Evolutionary conservation across 108 stramenopile species (phyloP), one percentile per base, ranked within the genome.

Genomic region (Nannochloropsis granulata): DNA sequence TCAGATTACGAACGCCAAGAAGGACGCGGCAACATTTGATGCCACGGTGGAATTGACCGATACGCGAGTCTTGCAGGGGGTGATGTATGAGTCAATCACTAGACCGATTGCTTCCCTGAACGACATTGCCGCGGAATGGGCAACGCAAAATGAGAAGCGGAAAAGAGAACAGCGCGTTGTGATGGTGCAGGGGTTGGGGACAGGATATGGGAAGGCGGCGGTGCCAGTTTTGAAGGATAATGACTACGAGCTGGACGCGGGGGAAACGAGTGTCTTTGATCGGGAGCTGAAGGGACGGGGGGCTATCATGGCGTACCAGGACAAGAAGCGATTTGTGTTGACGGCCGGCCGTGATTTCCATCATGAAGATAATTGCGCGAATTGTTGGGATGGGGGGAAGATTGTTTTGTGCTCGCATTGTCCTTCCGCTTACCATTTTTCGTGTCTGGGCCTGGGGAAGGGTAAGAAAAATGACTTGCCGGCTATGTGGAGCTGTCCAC

Each of bases 351-450:
- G 84, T 10, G 84, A 86, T 26, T 86, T 23, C 44, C 19, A 83
- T 9, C 23, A 86, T 42, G 78, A 86, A 25, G 86, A 86, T 79
- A 13, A 23, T 13, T 86, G 86, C 23, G 81, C 44, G 12, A 44
- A 26, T n/a, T 86, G 86, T 45, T 83, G 82, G 82, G 82, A 83
- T 23, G 86, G 86, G 19, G 86, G 86, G 12, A 13, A 81, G 5
- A 16, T 86, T 23, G 82, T 86, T 8, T 26, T 13, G 25, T 86
- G 86, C 82, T 43, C 44, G n/a, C 25, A 42, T 19, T 86, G 86
- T 71, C 86, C 86, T 2, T 24, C 26, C 26, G 43, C 25, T 0
- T 86, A 78, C 13, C 86, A 86, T 45, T 23, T 24, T n/a, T 12
- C 25, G 14, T 86, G 86, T 56, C 78, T 83, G 82, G 82, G 86